Percentiles rank a stretch among this genome's conserved stretches.
These are phyloP conservation scores for Xylariaceae sp. DNA, from an alignment of 2,329 filamentous ascomycete genomes.

Conservation along the genomic window DNA sequence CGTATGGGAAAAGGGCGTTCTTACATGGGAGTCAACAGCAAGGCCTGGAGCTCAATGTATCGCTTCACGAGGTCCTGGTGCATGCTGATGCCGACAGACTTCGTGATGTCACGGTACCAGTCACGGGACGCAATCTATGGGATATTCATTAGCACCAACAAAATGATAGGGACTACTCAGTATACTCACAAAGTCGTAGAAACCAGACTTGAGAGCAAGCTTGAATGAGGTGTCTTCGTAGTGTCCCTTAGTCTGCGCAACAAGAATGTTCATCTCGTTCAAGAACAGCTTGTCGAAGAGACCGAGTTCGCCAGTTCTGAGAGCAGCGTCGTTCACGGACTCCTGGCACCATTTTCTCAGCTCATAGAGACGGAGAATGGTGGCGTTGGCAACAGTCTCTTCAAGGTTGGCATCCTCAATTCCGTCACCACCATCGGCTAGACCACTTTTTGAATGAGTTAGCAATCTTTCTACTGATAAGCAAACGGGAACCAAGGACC, in stretches of 20 bases:
- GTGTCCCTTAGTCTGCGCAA: conserved; percentile 71
- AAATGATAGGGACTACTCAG: neutral
- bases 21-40: conserved; percentile 70
- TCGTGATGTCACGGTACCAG: conserved; percentile 56
- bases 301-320: conserved; percentile 73
- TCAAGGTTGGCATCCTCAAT: conserved; percentile 97
- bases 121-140: conserved; percentile 64
- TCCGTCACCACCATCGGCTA: conserved; percentile 90
- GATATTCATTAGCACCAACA: conserved; percentile 73
- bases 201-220: conserved; percentile 75
- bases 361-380: conserved; percentile 69
- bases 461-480: neutral
- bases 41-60: conserved; percentile 81
- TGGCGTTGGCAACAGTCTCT: conserved; percentile 87
- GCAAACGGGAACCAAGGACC: neutral
- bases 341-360: conserved; percentile 92
- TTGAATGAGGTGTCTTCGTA: conserved; percentile 80
- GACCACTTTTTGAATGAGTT: conserved; percentile 41
- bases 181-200: conserved; percentile 67
- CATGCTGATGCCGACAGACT: conserved; percentile 63
- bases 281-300: conserved; percentile 86
- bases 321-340: conserved; percentile 54
- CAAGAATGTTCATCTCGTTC: conserved; percentile 84
- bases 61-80: conserved; percentile 72
- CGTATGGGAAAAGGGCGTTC: neutral